Conservation (phyloP, 2,329 filamentous ascomycete species). For the Beauveria asiatica region DNA sequence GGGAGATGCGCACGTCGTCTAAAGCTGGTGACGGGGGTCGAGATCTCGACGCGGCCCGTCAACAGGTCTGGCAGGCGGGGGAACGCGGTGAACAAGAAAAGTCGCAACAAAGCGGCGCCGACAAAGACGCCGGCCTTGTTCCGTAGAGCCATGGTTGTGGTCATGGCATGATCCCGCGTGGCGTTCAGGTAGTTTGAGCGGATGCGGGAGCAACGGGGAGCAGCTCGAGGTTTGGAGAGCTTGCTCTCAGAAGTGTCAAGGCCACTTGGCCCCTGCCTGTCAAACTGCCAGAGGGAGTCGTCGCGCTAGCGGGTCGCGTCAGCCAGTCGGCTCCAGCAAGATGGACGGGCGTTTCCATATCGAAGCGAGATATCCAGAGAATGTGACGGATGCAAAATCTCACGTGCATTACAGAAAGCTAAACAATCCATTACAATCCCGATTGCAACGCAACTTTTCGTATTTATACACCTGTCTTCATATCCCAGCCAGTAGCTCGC, state of each 20-base stretch:
- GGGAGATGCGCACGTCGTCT: slow-evolving; percentile 65
- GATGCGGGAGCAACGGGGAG: background rate
- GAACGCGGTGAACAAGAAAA: slow-evolving; percentile 73
- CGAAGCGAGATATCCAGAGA: background rate
- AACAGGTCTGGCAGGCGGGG: slow-evolving; percentile 77
- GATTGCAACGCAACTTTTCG: too few species aligned
- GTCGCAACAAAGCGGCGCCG: slow-evolving; percentile 67
- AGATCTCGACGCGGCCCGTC: slow-evolving; percentile 88
- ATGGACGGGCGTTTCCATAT: too few species aligned
- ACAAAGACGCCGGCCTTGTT: slow-evolving; percentile 53
- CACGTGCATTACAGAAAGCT: too few species aligned
- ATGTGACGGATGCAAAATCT: background rate
- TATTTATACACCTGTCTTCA: background rate
- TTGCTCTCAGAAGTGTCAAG: slow-evolving; percentile 14
- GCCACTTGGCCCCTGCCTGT: slow-evolving; percentile 17
- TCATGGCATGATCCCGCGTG: slow-evolving; percentile 24
- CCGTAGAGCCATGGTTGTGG: slow-evolving; percentile 31
- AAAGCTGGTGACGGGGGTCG: slow-evolving; percentile 95
- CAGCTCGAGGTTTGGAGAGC: background rate
- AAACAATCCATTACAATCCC: too few species aligned
- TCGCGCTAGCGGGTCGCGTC: slow-evolving; percentile 6
- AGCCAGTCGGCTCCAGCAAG: background rate
- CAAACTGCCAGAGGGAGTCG: background rate
- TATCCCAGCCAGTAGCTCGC: background rate
- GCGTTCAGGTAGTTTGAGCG: background rate